A percentile compares a stretch with the other conserved stretches of the same genome.
These are phyloP conservation scores for Silene latifolia DNA, from an alignment of 148 eudicot species.

Conservation along the genomic window DNA sequence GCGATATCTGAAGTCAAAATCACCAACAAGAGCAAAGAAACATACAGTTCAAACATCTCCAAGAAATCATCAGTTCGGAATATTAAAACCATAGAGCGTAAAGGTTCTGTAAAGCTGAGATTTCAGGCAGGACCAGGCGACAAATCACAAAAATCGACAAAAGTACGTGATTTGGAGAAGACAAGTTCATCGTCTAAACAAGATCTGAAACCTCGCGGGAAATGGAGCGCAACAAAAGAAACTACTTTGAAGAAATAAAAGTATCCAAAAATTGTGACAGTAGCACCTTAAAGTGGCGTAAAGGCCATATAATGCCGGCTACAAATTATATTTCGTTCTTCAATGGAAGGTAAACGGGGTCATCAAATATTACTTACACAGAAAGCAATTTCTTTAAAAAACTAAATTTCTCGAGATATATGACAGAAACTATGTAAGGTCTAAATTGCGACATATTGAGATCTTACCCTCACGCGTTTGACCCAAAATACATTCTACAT, in stretches of 20 bases:
- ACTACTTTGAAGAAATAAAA: not conserved
- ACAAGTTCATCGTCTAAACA: not conserved
- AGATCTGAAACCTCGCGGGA: conserved; percentile 24
- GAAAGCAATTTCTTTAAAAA: not conserved
- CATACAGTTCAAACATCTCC: not conserved
- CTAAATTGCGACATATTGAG: not conserved
- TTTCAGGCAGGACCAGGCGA: not conserved
- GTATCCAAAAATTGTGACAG: not conserved
- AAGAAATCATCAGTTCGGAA: conserved; percentile 8
- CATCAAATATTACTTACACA: not conserved
- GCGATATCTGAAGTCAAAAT: conserved; percentile 19
- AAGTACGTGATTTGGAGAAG: not conserved
- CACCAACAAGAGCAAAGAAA: conserved; percentile 12
- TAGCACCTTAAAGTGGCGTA: not conserved
- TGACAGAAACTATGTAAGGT: not conserved
- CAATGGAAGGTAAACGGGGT: not conserved
- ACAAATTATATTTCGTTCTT: not conserved
- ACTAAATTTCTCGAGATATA: not conserved
- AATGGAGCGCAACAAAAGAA: conserved; percentile 27
- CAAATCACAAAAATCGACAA: conserved; percentile 5
- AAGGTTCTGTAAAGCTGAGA: conserved; percentile 12
- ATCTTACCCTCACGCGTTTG: not conserved
- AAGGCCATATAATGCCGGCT: not conserved
- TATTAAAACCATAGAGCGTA: conserved; percentile 11
- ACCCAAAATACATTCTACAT: not conserved